Base-by-base conservation (phyloP, 2,329 filamentous ascomycete genomes). In the Xylariaceae sp. region DNA sequence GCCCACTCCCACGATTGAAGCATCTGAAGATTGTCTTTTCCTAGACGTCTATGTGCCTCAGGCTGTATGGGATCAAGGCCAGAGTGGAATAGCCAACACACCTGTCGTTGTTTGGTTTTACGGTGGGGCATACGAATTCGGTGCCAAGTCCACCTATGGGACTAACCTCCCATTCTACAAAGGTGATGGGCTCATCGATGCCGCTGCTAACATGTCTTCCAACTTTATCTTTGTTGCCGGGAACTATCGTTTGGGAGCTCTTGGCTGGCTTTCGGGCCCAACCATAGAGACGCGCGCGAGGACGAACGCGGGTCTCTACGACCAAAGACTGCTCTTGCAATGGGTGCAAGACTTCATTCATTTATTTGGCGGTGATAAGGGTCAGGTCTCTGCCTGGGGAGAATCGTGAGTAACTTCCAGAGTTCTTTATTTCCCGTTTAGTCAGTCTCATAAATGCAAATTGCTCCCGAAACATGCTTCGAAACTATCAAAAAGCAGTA, bases 231-330 rank as follows among this genome's bases (percentile, higher is more conserved):
- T 77, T 46, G 73, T 81, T 3, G 65, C 74, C 2, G 74, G 75
- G 45, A 82, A 82, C 67, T 82, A 83, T 59, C 72, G 79, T 16
- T 65, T 79, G 2, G 78, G 78, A 14, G 75, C 78, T 0, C 80
- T 75, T 57, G 79, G 80, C 0, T 82, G 78, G 77, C 6, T 59
- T 78, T 79, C 0, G 80, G 79, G 78, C 3, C 68, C 72, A 2
- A 75, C 74, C 16, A 74, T 81, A 68, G 72, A 80, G 56, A 56
- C 64, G 1, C 67, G 73, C 2, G 78, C 70, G 1, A 66, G 74
- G 1, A 73, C 79, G 0, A 82, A 82, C 58, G 75, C 75, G 4
- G 75, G 71, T 1, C 44, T 75, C 21, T 70, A 73, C 60, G 73
- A 74, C 53, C 71, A 74, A 50, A 69, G 72, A 32, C 66, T 71